phyloP scores from a whole-genome alignment of 495 filamentous ascomycete species.

The Halenospora varia region DNA sequence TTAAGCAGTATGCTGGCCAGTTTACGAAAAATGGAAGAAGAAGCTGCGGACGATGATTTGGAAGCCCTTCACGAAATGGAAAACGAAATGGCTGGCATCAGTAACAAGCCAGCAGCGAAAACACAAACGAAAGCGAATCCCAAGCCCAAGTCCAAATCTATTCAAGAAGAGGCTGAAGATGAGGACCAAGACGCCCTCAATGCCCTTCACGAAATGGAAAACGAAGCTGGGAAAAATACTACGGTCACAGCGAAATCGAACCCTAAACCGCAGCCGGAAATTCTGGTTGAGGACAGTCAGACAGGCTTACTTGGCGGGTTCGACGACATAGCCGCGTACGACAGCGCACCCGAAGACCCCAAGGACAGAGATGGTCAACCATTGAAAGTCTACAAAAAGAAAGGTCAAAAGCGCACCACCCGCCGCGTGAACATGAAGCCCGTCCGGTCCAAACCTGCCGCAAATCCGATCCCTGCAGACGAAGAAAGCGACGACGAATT shows the following conservation, averaged over 20 bases:
- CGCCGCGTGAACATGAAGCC: conserved; percentile 69
- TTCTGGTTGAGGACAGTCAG: conserved; percentile 61
- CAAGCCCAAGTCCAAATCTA: too few relatives aligned
- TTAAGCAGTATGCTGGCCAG: conserved; percentile 76
- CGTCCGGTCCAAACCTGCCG: conserved; percentile 31
- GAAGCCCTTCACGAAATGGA: conserved; percentile 83
- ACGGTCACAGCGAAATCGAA: too few relatives aligned
- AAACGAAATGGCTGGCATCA: conserved; percentile 34
- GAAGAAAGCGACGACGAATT: conserved; percentile 29
- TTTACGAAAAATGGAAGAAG: conserved; percentile 75
- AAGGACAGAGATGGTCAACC: conserved; percentile 41
- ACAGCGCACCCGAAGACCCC: conserved; percentile 39
- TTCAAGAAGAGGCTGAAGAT: conserved; percentile 77
- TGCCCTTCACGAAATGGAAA: conserved; percentile 75
- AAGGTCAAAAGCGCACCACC: conserved; percentile 85
- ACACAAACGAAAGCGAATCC: too few relatives aligned
- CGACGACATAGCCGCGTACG: conserved; percentile 47
- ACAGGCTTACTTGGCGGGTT: conserved; percentile 56
- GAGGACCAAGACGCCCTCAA: conserved; percentile 74
- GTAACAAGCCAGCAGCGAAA: conserved; percentile 15
- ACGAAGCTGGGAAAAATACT: too few relatives aligned
- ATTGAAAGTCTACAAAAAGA: conserved; percentile 77
- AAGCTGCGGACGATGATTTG: conserved; percentile 71
- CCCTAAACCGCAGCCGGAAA: conserved; percentile 12
- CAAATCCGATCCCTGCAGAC: background rate